Evolutionary conservation across 441 rosid species (phyloP), one percentile per base, ranked within the genome.

Genomic region (Gossypium davidsonii): DNA sequence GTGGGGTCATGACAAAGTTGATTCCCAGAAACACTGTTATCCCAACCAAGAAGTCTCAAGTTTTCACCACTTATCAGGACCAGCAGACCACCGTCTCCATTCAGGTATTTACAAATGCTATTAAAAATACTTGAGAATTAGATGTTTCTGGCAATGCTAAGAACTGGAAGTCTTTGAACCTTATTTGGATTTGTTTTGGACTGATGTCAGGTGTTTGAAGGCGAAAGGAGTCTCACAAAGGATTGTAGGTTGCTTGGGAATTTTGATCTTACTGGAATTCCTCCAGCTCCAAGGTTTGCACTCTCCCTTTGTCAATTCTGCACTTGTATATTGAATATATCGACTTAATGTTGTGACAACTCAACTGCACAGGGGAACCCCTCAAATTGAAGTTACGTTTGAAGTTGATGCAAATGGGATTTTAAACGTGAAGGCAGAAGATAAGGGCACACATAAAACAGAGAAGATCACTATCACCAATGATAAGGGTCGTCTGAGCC

Each of bases 1-100:
- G 99, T 42, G 99, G 99, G 37, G 99, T 95, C 70, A 95, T 95
- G 99, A 95, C 99, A 59, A 95, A 95, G 87, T 80, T 95, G 93
- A 95, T 95, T 79, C 99, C 99, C 0, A 89, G 98, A 77, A 95
- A 94, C 89, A 92, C 98, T 2, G 99, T 94, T 28, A 94, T 94
- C 78, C 99, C 99, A 0, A 94, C 98, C 79, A 92, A 94, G 90
- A 94, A 94, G 75, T 94, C 99, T 34, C 99, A 94, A 80, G 99
- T 94, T 68, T 94, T 94, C 86, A 92, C 99, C 0, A 94, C 99
- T 57, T 94, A 94, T 80, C 99, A 94, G 83, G 99, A 94, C 79
- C 98, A 94, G 90, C 99, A 94, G 84, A 92, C 99, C 12, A 87
- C 90, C 0, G 98, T 94, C 75, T 92, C 99, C 71, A 94, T 94